Conservation (phyloP, 768 basidiomycete genomes). For the Paxillus rubicundulus region DNA sequence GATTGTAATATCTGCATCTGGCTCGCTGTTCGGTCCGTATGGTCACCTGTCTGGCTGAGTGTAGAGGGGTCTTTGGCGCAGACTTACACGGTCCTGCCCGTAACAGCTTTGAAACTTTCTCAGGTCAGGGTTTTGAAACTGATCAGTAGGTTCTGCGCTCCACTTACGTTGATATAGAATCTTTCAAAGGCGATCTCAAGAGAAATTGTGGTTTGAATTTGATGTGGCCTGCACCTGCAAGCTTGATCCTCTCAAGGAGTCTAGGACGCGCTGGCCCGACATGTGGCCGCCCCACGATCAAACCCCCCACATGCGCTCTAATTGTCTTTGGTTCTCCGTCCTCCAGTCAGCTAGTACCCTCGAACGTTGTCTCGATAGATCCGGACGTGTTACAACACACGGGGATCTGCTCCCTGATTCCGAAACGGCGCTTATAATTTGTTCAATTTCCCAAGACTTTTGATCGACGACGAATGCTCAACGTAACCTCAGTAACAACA, state of each 20-base stretch:
- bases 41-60: too few relatives aligned
- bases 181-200: conserved; percentile 6
- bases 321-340: conserved; percentile 1
- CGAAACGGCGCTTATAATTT: background rate
- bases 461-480: conserved; percentile 6
- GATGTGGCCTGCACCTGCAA: conserved; percentile 5
- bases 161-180: conserved; percentile 2
- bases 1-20: too few relatives aligned
- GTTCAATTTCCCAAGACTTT: conserved; percentile 9
- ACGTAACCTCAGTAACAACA: conserved; percentile 15
- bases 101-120: too few relatives aligned
- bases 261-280: conserved; percentile 7
- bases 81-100: too few relatives aligned
- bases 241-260: background rate
- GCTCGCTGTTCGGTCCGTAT: too few relatives aligned
- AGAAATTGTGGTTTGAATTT: background rate
- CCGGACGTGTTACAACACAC: conserved; percentile 3
- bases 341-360: conserved; percentile 10
- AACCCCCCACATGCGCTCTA: conserved; percentile 2
- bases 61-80: too few relatives aligned
- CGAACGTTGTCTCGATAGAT: conserved; percentile 22
- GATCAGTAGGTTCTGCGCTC: background rate
- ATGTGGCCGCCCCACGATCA: conserved; percentile 28
- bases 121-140: background rate
- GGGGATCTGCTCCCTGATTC: background rate